Evolutionary conservation across 805 yeast species (phyloP).

Genomic region (Hanseniaspora taiwanica): DNA sequence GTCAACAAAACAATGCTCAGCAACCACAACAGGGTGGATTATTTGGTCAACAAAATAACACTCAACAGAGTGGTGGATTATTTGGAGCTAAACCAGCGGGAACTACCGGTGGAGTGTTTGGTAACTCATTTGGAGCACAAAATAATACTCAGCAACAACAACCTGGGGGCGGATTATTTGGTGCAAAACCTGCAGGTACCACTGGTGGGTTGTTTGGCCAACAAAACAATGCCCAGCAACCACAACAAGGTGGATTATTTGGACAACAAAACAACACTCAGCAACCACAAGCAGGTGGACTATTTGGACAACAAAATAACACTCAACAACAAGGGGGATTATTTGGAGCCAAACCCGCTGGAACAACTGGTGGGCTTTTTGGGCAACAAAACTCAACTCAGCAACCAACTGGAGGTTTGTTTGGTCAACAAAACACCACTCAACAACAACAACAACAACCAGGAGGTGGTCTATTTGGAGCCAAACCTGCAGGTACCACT

Average conservation of each 20-base stretch:
- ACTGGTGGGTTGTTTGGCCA: slow-evolving; percentile 25
- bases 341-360: slow-evolving; percentile 19
- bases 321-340: slow-evolving; percentile 18
- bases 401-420: slow-evolving; percentile 23
- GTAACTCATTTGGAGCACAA: slow-evolving; percentile 8
- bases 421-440: slow-evolving; percentile 22
- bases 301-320: slow-evolving; percentile 23
- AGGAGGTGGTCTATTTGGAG: slow-evolving; percentile 8
- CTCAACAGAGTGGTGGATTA: slow-evolving; percentile 20
- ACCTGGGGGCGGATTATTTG: slow-evolving; percentile 15
- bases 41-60: slow-evolving; percentile 25
- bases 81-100: slow-evolving; percentile 27
- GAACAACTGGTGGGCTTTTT: slow-evolving; percentile 20
- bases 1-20: slow-evolving; percentile 13
- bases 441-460: neutral
- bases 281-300: slow-evolving; percentile 19
- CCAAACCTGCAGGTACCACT: slow-evolving; percentile 7
- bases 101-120: slow-evolving; percentile 13
- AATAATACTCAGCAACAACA: slow-evolving; percentile 13
- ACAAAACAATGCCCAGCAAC: slow-evolving; percentile 8
- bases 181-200: slow-evolving; percentile 13
- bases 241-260: slow-evolving; percentile 20
- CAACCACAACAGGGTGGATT: slow-evolving; percentile 25
- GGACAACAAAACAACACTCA: slow-evolving; percentile 16
- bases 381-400: slow-evolving; percentile 16